Base-by-base conservation (phyloP, 2,329 filamentous ascomycete species). In the Coniella vitis region DNA sequence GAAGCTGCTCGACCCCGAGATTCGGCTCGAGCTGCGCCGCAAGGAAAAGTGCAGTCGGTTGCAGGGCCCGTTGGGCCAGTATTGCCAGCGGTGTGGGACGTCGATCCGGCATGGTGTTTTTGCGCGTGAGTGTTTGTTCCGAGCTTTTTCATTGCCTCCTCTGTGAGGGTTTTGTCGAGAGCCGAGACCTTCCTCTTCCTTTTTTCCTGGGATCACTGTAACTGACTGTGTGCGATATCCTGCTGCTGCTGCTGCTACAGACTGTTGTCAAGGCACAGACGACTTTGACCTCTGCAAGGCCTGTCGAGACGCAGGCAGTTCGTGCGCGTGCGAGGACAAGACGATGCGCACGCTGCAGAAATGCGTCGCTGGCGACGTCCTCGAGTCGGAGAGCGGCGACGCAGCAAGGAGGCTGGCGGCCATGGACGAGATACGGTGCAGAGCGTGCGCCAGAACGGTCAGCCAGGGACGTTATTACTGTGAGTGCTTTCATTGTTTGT, bases 261-360 rank as follows among this genome's bases (percentile, higher is more conserved):
- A 52, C 21, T 52, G 50, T 36, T 52, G 50, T 4, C 2, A 46
- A 32, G 50, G 44, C 10, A 46, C 42, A 9, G 50, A 52, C 17
- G 50, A 52, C 38, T 52, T 52, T 40, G 50, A 52, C 29, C 50
- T 52, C 4, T 52, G 50, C n/a, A 16, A 36, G 19, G 44, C 49
- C 10, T 52, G 50, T 13, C 50, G 34, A 7, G 46, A 46, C 4
- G 46, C 37, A 12, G 50, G 50, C 2, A 52, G 21, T 16, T 41
- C 41, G 2, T 52, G 50, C 10, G 50, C 35, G 22, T 52, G 50
- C 14, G 7, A 41, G 13, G 42, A 49, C 13, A 17, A 49, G n/a
- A n/a, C 45, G 4, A 52, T 52, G 50, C n/a, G 20, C 19, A 52
- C 34, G 8, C 41, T 52, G 41, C 50, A 52, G 12, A 52, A 52